Evolutionary conservation across 129 eudicot species (phyloP).

Genomic region (Rutidosis leptorrhynchoides): DNA sequence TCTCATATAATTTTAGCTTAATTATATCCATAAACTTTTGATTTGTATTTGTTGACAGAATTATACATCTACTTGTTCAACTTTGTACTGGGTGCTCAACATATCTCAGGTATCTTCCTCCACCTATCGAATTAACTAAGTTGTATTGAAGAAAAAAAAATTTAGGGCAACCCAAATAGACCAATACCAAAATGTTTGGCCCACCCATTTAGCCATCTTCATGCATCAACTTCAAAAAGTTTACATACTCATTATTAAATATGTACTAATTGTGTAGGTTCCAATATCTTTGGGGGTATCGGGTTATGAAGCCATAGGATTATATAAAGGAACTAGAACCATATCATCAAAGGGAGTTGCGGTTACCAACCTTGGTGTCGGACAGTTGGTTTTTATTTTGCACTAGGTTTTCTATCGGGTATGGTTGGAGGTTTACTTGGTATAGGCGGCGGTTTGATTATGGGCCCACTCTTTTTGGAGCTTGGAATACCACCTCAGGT

Average conservation of each 20-base stretch:
- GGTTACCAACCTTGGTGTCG: constrained; percentile 43
- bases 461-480: constrained; percentile 94
- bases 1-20: constrained; percentile 1
- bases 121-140: neutral
- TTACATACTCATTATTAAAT: neutral
- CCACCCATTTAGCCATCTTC: neutral
- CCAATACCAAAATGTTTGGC: neutral
- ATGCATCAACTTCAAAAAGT: neutral
- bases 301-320: constrained; percentile 61
- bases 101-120: constrained; percentile 57
- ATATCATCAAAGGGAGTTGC: constrained; percentile 68
- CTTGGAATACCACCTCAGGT: constrained; percentile 96
- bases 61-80: constrained; percentile 64
- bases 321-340: constrained; percentile 60
- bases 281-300: constrained; percentile 86
- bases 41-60: constrained; percentile 48
- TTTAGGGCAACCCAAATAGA: neutral
- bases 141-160: neutral
- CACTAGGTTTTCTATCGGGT: constrained; percentile 72
- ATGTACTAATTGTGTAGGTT: constrained; percentile 35
- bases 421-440: constrained; percentile 92
- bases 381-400: constrained; percentile 60
- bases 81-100: constrained; percentile 78
- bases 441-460: constrained; percentile 90
- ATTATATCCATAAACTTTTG: constrained; percentile 10